Evolutionary conservation across 192 early-diverging fungal genomes (phyloP), one percentile per base, ranked within the genome.

Genomic region (Thoreauomyces humboldtii): DNA sequence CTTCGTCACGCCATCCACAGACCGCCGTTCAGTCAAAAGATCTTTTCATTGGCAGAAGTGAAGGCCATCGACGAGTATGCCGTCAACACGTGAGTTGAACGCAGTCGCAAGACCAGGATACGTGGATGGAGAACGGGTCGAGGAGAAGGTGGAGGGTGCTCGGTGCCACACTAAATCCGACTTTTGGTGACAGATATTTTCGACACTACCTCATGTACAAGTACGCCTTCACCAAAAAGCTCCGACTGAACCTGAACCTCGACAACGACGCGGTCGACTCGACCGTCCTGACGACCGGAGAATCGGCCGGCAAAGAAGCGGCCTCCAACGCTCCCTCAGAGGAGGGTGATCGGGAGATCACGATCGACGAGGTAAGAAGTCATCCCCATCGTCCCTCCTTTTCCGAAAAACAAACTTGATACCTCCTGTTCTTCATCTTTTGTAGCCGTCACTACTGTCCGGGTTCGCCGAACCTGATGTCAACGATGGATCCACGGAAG

Each of bases 151-250:
- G n/a, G n/a, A n/a, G n/a, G n/a, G n/a, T n/a, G n/a, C n/a, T n/a
- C n/a, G n/a, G n/a, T n/a, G n/a, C n/a, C n/a, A n/a, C n/a, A n/a
- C n/a, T n/a, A n/a, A n/a, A n/a, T n/a, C n/a, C n/a, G n/a, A n/a
- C n/a, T 50, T 4, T 44, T 35, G 22, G n/a, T n/a, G 14, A 58
- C 34, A 82, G 74, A 35, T 84, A 81, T 61, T 84, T 84, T 52
- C 70, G 80, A 3, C 82, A 84, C 64, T 84, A 84, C 59, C 43
- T 80, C 9, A 71, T 84, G 71, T 84, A 84, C 69, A 84, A 82
- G 52, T 81, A 78, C 57, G 73, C 64, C 1, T 84, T 84, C 46
- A 84, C 82, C 12, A 83, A 82, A 61, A 81, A 84, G 66, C 35
- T 83, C 63, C 69, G 67, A 34, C 44, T 84, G 36, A 75, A 84